Base-by-base conservation (phyloP, 768 basidiomycete genomes). In the Russula lepida region DNA sequence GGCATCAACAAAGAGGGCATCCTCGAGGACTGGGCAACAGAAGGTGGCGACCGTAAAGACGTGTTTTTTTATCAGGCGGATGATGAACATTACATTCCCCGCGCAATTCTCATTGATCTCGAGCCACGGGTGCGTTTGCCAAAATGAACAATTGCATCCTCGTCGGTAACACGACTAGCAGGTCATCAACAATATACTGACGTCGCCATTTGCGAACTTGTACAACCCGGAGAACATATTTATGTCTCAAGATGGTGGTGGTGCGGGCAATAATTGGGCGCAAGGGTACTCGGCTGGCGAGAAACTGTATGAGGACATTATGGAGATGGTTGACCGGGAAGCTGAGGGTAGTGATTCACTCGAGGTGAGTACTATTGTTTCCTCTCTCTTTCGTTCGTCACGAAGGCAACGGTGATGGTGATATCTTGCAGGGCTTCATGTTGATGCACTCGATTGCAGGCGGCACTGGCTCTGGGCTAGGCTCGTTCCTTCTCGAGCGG, bases 61-160 rank as follows among this genome's bases (percentile, higher is more conserved):
- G 95, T 97, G 28, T 99, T 99, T 76, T 99, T 99, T 77, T 98
- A 99, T 72, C 95, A 98, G 73, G 97, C 97, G n/a, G 97, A 99
- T 72, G 97, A 99, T 69, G 97, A 98, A 72, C 95, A 97, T 69
- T 99, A 98, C 73, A 95, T 99, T 62, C 97, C 97, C 2, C 83
- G 97, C 55, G 92, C 97, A 5, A 95, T 99, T 63, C 81, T 99
- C 41, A 85, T 98, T 62, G 97, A 99, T 74, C 81, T 97, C 28
- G 97, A 99, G 71, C 97, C 97, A 21, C 81, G 97, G 71, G 95
- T 97, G 69, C 71, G 85, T 59, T 30, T 41, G 13, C n/a, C 28
- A n/a, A n/a, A n/a, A n/a, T n/a, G n/a, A n/a, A n/a, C n/a, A n/a
- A n/a, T n/a, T n/a, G n/a, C n/a, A n/a, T n/a, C n/a, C n/a, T n/a